Conservation (phyloP, 176 grass and related monocot genomes). For the Cenchrus purpureus region DNA sequence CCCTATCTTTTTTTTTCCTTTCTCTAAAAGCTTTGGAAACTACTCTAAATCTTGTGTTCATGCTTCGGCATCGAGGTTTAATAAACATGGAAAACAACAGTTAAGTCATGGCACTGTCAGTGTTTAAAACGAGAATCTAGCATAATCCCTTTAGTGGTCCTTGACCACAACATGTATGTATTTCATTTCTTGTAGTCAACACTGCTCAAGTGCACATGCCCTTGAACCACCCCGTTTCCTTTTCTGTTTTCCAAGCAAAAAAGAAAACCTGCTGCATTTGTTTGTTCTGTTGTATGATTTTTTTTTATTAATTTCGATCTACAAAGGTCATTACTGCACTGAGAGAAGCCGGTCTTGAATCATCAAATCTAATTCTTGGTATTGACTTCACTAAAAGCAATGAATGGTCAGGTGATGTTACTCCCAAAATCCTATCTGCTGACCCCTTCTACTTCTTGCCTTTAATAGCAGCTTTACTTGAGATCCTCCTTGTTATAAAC, state of each 20-base stretch:
- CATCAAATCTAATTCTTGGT: conserved; percentile 90
- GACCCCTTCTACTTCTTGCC: conserved; percentile 26
- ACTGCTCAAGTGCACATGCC: background rate
- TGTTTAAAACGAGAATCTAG: background rate
- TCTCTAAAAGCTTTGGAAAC: background rate
- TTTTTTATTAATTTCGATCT: background rate
- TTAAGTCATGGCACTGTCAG: background rate
- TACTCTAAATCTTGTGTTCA: conserved; percentile 2
- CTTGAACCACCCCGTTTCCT: background rate
- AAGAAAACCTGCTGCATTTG: background rate
- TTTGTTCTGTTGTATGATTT: background rate
- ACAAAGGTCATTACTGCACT: conserved; percentile 76
- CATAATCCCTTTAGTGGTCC: background rate
- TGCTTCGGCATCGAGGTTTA: background rate
- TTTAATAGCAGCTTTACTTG: conserved; percentile 21
- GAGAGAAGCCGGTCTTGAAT: conserved; percentile 93
- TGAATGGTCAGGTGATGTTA: conserved; percentile 89
- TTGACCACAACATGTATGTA: conserved; percentile 1
- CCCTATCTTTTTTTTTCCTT: background rate
- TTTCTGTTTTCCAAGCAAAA: background rate
- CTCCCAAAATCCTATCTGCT: background rate
- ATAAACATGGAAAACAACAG: background rate
- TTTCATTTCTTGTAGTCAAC: conserved; percentile 4
- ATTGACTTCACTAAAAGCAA: conserved; percentile 99
- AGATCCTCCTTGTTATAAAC: conserved; percentile 1